These are phyloP conservation scores for Exophiala bonariae DNA, from an alignment of 2,329 filamentous ascomycete species.

Conservation along the genomic window DNA sequence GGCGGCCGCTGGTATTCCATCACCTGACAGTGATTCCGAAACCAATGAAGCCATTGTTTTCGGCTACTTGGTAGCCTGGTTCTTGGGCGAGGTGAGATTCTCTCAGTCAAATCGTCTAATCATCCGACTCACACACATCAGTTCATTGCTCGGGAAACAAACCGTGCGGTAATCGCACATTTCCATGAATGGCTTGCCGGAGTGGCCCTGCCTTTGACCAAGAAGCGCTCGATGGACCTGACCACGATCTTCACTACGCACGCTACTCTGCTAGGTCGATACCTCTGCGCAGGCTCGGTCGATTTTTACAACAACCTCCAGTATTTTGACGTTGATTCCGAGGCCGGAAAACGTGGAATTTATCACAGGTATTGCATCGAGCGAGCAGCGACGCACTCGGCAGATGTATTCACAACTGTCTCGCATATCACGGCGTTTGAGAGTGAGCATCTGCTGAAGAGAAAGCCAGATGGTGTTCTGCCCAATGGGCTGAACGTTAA, in stretches of 20 bases:
- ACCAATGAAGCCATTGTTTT: slow-evolving; percentile 98
- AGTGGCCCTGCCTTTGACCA: slow-evolving; percentile 86
- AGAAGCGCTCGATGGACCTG: slow-evolving; percentile 91
- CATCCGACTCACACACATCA: slow-evolving; percentile 38
- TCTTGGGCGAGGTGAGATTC: slow-evolving; percentile 81
- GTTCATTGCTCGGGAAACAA: slow-evolving; percentile 93
- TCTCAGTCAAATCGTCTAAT: not conserved
- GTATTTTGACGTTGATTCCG: slow-evolving; percentile 92
- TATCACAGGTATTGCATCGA: slow-evolving; percentile 99
- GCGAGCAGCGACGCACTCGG: slow-evolving; percentile 84
- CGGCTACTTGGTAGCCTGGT: slow-evolving; percentile 96
- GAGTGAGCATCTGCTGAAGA: slow-evolving; percentile 94
- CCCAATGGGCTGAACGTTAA: slow-evolving; percentile 98
- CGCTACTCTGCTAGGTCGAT: slow-evolving; percentile 89
- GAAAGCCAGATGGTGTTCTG: slow-evolving; percentile 93
- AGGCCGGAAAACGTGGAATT: slow-evolving; percentile 96
- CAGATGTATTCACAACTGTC: slow-evolving; percentile 97
- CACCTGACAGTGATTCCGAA: slow-evolving; percentile 85
- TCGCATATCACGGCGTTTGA: slow-evolving; percentile 99
- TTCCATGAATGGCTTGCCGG: slow-evolving; percentile 99
- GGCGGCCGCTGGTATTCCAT: slow-evolving; percentile 91
- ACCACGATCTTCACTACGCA: slow-evolving; percentile 99
- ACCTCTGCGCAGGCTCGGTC: slow-evolving; percentile 94
- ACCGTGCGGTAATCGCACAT: slow-evolving; percentile 89
- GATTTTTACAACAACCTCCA: slow-evolving; percentile 99